Evolutionary conservation across 345 rosid genomes (phyloP).

Genomic region (Arabis alpina): DNA sequence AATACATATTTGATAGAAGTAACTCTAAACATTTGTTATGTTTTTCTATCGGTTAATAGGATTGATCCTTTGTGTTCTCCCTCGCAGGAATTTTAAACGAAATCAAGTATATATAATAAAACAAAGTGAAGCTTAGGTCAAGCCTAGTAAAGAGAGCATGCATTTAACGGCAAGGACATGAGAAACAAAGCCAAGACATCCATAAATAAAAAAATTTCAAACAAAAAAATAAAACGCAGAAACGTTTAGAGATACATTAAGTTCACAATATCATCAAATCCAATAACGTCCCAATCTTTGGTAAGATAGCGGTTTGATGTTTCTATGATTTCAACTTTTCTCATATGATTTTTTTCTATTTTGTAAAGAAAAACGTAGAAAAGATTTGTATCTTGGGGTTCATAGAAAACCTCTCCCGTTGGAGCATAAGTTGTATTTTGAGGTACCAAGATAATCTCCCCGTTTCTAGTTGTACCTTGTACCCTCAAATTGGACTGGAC

Average conservation of each 20-base stretch:
- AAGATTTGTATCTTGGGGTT: background rate
- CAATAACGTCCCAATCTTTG: background rate
- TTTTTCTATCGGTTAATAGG: too few species aligned
- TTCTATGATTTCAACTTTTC: background rate
- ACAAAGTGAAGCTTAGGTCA: too few species aligned
- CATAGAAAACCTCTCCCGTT: background rate
- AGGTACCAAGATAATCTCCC: conserved; percentile 14
- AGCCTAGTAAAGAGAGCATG: too few species aligned
- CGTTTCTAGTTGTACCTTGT: conserved; percentile 6
- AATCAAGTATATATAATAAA: too few species aligned
- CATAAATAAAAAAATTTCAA: too few species aligned
- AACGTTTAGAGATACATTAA: background rate
- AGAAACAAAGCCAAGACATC: too few species aligned
- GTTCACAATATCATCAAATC: background rate
- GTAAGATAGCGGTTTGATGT: background rate
- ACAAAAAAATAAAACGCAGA: background rate
- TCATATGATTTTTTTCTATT: background rate
- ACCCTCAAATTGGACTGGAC: background rate
- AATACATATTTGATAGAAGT: too few species aligned
- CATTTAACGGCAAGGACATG: too few species aligned
- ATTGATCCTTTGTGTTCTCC: too few species aligned
- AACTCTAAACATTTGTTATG: too few species aligned
- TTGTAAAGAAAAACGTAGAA: background rate
- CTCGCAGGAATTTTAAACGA: too few species aligned
- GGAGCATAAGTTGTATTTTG: background rate